phyloP scores from a whole-genome alignment of 345 rosid genomes.

The Citrus australasica region DNA sequence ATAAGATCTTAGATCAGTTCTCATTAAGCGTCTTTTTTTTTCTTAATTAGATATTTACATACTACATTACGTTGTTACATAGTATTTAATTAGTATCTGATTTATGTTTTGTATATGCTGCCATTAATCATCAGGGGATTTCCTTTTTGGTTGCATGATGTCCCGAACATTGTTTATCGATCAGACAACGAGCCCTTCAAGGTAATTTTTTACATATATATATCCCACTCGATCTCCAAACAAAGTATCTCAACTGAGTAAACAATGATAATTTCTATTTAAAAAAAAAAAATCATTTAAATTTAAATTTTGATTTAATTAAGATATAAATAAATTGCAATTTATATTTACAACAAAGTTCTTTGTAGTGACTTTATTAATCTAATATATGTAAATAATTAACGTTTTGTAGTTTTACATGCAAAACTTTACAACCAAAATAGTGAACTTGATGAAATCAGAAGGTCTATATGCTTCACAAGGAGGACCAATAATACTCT shows the following conservation, averaged over 20 bases:
- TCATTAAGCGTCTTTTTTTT: too few species aligned
- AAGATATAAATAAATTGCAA: too few species aligned
- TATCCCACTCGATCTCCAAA: too few species aligned
- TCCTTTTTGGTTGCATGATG: slow-evolving; percentile 84
- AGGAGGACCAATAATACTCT: slow-evolving; percentile 93
- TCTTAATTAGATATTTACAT: too few species aligned
- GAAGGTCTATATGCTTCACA: slow-evolving; percentile 80
- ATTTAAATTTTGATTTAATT: too few species aligned
- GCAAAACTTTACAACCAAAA: slow-evolving; percentile 63
- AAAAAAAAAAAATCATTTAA: too few species aligned
- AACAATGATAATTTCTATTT: too few species aligned
- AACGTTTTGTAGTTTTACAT: slow-evolving; percentile 43
- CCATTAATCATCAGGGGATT: slow-evolving; percentile 46
- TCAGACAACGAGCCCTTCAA: slow-evolving; percentile 80
- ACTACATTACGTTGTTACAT: too few species aligned
- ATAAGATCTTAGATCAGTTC: background rate
- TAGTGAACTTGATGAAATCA: slow-evolving; percentile 74
- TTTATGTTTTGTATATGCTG: too few species aligned
- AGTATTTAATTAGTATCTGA: too few species aligned
- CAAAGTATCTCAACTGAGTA: too few species aligned
- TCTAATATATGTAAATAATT: background rate
- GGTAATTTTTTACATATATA: slow-evolving; percentile 19
- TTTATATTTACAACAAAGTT: too few species aligned
- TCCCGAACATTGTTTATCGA: slow-evolving; percentile 69
- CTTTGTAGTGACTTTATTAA: background rate